Evolutionary conservation across 169 alveolate species (phyloP).

Genomic region (Theileria annulata): DNA sequence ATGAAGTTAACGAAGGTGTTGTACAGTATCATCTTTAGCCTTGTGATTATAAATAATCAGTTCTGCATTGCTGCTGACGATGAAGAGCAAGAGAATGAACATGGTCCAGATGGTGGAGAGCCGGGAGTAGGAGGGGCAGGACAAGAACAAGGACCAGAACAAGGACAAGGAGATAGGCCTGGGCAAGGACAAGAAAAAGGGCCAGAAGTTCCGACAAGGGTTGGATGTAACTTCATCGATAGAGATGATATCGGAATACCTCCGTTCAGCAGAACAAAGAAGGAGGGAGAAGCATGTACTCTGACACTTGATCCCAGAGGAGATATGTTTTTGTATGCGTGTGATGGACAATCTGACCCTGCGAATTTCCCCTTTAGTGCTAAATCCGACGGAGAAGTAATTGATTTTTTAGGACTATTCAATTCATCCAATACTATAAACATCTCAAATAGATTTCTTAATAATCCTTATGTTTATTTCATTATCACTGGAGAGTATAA

Average conservation of each 20-base stretch:
- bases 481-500: conserved; percentile 15
- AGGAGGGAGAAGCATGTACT: conserved; percentile 2
- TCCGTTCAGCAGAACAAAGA: conserved; percentile 7
- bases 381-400: conserved; percentile 10
- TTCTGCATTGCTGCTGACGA: not conserved
- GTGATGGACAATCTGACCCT: conserved; percentile 44
- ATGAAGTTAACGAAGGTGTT: not conserved
- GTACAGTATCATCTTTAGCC: not conserved
- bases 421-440: not conserved
- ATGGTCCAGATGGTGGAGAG: not conserved
- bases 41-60: not conserved
- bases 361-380: conserved; percentile 27
- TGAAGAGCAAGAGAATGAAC: not conserved
- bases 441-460: not conserved
- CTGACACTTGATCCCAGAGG: not conserved
- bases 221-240: conserved; percentile 19
- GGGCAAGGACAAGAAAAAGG: not conserved
- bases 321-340: conserved; percentile 15
- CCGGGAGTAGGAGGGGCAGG: not conserved
- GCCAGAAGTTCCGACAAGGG: not conserved
- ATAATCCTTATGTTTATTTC: not conserved
- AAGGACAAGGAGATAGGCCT: not conserved
- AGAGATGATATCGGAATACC: not conserved
- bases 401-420: not conserved
- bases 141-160: not conserved